Conservation (phyloP, 2,329 filamentous ascomycete genomes). For the Clonostachys byssicola region DNA sequence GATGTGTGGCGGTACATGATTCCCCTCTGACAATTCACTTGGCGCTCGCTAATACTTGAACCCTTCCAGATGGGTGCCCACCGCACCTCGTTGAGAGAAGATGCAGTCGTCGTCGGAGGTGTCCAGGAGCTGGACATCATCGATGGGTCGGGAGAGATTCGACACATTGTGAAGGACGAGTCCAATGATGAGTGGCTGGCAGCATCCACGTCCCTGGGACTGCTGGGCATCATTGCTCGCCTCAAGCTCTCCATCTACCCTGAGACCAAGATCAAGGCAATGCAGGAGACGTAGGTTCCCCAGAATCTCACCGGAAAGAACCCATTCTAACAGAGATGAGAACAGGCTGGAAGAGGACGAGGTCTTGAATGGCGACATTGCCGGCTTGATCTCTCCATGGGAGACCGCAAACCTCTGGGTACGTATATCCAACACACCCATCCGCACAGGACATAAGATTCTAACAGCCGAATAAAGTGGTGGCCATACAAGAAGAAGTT, state of each 20-base stretch:
- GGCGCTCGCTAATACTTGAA: too few relatives aligned
- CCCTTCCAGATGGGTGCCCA: constrained; percentile 39
- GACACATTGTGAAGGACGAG: constrained; percentile 33
- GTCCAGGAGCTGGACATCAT: constrained; percentile 43
- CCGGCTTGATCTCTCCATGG: constrained; percentile 42
- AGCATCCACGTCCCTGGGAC: constrained; percentile 43
- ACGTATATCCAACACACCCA: constrained; percentile 2
- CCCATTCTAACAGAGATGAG: too few relatives aligned
- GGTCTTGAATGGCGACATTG: constrained; percentile 43
- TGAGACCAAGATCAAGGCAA: constrained; percentile 45
- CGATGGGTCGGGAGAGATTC: constrained; percentile 37
- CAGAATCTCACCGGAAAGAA: not conserved
- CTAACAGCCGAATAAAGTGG: constrained; percentile 25
- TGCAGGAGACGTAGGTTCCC: constrained; percentile 38
- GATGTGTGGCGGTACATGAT: constrained; percentile 29
- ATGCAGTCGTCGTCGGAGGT: constrained; percentile 44
- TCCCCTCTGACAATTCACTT: too few relatives aligned
- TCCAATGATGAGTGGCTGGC: constrained; percentile 43
- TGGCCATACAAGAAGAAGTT: constrained; percentile 47
- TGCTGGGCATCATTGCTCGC: constrained; percentile 41
- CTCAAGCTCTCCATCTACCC: constrained; percentile 45
- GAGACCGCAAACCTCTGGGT: constrained; percentile 48
- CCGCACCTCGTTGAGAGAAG: constrained; percentile 39
- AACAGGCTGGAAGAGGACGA: constrained; percentile 37
- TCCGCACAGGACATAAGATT: not conserved